Conservation (phyloP, 306 rosid genomes). For the Quercus robur region DNA sequence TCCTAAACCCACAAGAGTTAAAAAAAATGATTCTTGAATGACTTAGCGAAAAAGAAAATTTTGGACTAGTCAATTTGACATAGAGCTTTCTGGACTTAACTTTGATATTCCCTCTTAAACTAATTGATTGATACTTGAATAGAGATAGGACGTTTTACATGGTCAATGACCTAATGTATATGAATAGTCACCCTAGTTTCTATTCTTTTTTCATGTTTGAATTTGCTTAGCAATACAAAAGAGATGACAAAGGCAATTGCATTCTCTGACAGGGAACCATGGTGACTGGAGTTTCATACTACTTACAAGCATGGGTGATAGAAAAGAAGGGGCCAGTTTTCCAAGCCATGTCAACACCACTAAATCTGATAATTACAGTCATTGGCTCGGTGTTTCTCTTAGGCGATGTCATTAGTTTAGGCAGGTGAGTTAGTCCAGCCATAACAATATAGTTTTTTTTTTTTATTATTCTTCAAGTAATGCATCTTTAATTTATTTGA, state of each 20-base stretch:
- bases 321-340: slow-evolving; percentile 48
- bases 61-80: no score
- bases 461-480: no score
- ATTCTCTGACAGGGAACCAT: slow-evolving; percentile 28
- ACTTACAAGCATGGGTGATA: slow-evolving; percentile 37
- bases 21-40: not conserved
- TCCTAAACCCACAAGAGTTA: not conserved
- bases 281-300: slow-evolving; percentile 29
- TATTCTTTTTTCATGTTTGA: not conserved
- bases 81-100: no score
- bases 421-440: slow-evolving; percentile 25
- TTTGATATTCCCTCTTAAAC: not conserved
- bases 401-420: slow-evolving; percentile 38
- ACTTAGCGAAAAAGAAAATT: not conserved
- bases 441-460: no score
- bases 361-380: slow-evolving; percentile 37
- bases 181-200: not conserved
- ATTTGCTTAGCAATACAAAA: not conserved
- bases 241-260: not conserved
- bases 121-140: no score
- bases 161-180: not conserved
- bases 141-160: no score
- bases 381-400: slow-evolving; percentile 40
- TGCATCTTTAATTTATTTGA: no score
- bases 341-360: slow-evolving; percentile 44